Evolutionary conservation across 306 rosid species (phyloP), one percentile per base, ranked within the genome.

Genomic region (Begonia masoniana): DNA sequence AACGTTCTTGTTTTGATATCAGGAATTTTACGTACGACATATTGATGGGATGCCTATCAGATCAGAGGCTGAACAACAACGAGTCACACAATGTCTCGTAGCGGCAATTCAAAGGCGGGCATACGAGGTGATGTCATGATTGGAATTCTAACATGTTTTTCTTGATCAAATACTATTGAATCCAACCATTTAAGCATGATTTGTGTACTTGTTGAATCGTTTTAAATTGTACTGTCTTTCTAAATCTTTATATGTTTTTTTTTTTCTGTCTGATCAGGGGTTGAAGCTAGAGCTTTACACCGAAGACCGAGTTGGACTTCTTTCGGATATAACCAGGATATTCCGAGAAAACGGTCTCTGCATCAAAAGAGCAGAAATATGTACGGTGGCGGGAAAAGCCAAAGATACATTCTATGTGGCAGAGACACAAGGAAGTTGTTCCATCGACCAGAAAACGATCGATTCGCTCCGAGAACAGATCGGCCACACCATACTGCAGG

Each of bases 91-190:
- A 63, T 91, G 97, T 69, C 91, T 91, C 50, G 95, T 85, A 77
- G 97, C 97, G 45, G 96, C 99, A 59, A 83, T 91, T 39, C 86
- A 91, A 64, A 86, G 99, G 72, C 76, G 99, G 35, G 96, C 79
- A 54, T 80, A 60, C 8, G 96, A 91, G 99, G 99, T 80, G 48
- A 31, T 31, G 39, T 31, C 39, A 31, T 31, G 7, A 7, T 1
- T 31, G 7, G 39, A 31, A 3, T 31, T 31, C 39, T 31, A 31
- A 31, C 39, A 31, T 31, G 39, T 31, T 31, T 31, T 31, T 31
- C 39, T 31, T 31, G 39, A 31, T 31, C 39, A 31, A 31, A 31
- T 31, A 6, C 1, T 31, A 7, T 26, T 4, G 6, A 26, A 26
- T 4, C 7, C 2, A 6, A 26, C 39, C 7, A 6, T 31, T 31